Evolutionary conservation across 257 asterid genomes (phyloP).

Genomic region (Verbena officinalis): DNA sequence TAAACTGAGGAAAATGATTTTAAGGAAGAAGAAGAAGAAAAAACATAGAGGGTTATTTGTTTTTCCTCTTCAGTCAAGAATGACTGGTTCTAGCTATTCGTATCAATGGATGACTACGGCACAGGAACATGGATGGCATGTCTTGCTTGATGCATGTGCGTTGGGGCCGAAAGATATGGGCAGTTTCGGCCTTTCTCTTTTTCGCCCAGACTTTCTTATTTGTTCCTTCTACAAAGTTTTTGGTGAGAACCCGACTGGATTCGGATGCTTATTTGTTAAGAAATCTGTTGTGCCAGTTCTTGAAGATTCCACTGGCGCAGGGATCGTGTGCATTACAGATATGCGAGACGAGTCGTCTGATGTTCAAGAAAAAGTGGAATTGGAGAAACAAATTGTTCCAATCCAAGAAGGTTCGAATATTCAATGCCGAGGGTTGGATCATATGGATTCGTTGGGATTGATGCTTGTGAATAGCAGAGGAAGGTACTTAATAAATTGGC

Average conservation of each 20-base stretch:
- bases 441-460: slow-evolving; percentile 76
- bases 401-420: slow-evolving; percentile 19
- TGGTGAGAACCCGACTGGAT: slow-evolving; percentile 89
- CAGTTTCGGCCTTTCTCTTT: slow-evolving; percentile 81
- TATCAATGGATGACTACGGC: slow-evolving; percentile 93
- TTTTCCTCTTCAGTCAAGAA: slow-evolving; percentile 88
- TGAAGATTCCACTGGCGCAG: slow-evolving; percentile 55
- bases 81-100: slow-evolving; percentile 79
- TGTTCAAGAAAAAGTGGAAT: slow-evolving; percentile 24
- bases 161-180: slow-evolving; percentile 89
- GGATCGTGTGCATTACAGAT: slow-evolving; percentile 63
- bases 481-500: slow-evolving; percentile 86
- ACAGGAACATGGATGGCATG: slow-evolving; percentile 91
- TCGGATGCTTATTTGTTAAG: slow-evolving; percentile 88
- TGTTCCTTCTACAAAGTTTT: slow-evolving; percentile 89
- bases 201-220: slow-evolving; percentile 80
- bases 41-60: slow-evolving; percentile 68
- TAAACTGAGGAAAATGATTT: slow-evolving; percentile 55
- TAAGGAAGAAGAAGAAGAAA: slow-evolving; percentile 49
- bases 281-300: slow-evolving; percentile 57
- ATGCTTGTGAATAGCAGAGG: slow-evolving; percentile 60
- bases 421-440: slow-evolving; percentile 77
- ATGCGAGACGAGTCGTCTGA: slow-evolving; percentile 40
- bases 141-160: slow-evolving; percentile 85
- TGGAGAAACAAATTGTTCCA: slow-evolving; percentile 23